These are phyloP conservation scores for Multifurca ochricompacta DNA, from an alignment of 768 basidiomycete species.

Conservation along the genomic window DNA sequence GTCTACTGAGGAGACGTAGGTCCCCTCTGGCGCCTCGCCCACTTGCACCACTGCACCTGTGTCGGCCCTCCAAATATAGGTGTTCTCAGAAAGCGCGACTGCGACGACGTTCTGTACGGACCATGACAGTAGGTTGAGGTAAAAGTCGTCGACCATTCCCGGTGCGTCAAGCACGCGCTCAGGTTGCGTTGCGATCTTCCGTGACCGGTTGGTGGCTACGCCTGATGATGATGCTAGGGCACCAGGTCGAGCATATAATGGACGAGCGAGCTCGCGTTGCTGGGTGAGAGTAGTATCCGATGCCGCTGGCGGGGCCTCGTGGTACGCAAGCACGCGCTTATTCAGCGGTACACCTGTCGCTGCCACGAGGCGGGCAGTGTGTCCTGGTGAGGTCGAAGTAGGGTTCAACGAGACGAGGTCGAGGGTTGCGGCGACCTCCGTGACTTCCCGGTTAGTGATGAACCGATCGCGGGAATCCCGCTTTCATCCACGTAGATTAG, in stretches of 20 bases:
- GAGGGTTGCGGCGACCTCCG: conserved; percentile 55
- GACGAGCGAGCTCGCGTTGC: conserved; percentile 70
- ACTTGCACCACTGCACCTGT: conserved; percentile 76
- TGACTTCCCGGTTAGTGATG: conserved; percentile 52
- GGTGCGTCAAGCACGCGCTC: conserved; percentile 96
- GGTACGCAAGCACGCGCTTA: conserved; percentile 80
- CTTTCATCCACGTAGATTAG: conserved; percentile 24
- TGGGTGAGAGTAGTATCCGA: conserved; percentile 67
- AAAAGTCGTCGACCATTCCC: conserved; percentile 91
- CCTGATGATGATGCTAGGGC: conserved; percentile 58
- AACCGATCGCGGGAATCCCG: conserved; percentile 60
- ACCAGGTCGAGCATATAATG: conserved; percentile 64
- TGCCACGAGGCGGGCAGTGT: conserved; percentile 68
- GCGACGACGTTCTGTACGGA: conserved; percentile 78
- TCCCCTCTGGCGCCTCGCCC: conserved; percentile 65
- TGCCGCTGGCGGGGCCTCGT: conserved; percentile 77
- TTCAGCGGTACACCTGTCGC: conserved; percentile 72
- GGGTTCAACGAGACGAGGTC: conserved; percentile 55
- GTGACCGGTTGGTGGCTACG: conserved; percentile 56
- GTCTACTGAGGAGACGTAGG: conserved; percentile 68
- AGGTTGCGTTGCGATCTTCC: conserved; percentile 79
- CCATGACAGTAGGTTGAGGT: conserved; percentile 92
- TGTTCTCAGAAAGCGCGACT: conserved; percentile 79
- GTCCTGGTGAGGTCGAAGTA: conserved; percentile 57
- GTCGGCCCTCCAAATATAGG: conserved; percentile 93